These are phyloP conservation scores for Tolypocladium cylindrosporum DNA, from an alignment of 2,329 filamentous ascomycete species.

Conservation along the genomic window DNA sequence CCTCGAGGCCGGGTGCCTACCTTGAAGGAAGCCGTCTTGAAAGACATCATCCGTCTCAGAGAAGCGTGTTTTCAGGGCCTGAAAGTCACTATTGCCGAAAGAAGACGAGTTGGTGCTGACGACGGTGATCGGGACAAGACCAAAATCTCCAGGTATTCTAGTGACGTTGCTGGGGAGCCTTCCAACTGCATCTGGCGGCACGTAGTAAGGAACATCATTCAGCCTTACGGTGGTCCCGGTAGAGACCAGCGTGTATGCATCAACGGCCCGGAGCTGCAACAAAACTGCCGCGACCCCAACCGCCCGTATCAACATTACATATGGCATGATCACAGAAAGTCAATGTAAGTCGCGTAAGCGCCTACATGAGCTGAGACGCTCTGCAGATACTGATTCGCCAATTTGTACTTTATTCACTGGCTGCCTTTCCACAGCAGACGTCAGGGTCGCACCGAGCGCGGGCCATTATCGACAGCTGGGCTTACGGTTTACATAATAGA, in stretches of 20 bases:
- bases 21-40: constrained; percentile 5
- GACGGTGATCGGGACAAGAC: not conserved
- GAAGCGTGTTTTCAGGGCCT: not conserved
- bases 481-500: not conserved
- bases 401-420: not conserved
- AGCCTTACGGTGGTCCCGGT: constrained; percentile 6
- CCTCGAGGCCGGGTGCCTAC: not conserved
- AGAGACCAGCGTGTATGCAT: not conserved
- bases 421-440: not conserved
- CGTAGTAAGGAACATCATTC: constrained; percentile 5
- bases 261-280: not conserved
- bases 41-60: constrained; percentile 5
- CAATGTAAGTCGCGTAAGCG: not conserved
- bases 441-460: not conserved
- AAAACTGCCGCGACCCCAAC: not conserved
- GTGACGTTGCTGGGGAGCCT: not conserved
- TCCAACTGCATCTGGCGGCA: constrained; percentile 5
- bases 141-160: not conserved
- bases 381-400: not conserved
- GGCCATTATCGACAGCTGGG: not conserved
- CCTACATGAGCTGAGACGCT: not conserved
- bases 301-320: not conserved
- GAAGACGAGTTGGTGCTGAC: not conserved
- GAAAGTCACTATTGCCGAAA: not conserved
- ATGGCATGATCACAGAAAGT: not conserved